phyloP scores from a whole-genome alignment of 805 yeast genomes.

The Sugiyamaella americana region DNA sequence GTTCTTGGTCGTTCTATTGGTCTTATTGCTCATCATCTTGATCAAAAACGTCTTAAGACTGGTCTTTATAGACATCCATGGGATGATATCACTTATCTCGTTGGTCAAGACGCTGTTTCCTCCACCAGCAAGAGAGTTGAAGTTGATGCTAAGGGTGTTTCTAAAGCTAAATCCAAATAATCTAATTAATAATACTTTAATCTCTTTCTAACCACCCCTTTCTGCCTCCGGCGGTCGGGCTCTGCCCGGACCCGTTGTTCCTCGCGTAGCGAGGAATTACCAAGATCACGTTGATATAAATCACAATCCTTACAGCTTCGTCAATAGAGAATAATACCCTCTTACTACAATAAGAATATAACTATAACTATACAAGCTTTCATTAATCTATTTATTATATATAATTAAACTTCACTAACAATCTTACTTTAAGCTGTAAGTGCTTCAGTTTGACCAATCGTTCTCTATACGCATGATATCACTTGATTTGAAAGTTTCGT shows the following conservation, averaged over 20 bases:
- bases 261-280: background rate
- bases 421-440: too few species aligned
- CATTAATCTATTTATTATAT: too few species aligned
- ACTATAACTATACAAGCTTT: too few species aligned
- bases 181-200: background rate
- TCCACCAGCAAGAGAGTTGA: constrained; percentile 31
- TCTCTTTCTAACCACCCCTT: background rate
- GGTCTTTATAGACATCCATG: constrained; percentile 44
- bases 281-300: too few species aligned
- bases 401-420: too few species aligned
- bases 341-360: too few species aligned
- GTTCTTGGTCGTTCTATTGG: constrained; percentile 44
- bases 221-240: background rate
- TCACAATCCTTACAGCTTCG: too few species aligned
- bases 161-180: constrained; percentile 25
- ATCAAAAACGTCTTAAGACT: constrained; percentile 42
- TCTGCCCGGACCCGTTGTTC: background rate
- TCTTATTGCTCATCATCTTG: constrained; percentile 42
- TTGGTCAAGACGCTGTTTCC: constrained; percentile 34
- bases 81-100: constrained; percentile 42
- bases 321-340: too few species aligned
- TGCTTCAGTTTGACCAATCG: too few species aligned
- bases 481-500: too few species aligned
- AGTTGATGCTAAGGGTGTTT: constrained; percentile 31
- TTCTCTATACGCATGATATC: too few species aligned